A percentile compares a stretch with the other conserved stretches of the same genome.
Evolutionary conservation across 179 eudicot species (phyloP).

Genomic region (Silene noctiflora): DNA sequence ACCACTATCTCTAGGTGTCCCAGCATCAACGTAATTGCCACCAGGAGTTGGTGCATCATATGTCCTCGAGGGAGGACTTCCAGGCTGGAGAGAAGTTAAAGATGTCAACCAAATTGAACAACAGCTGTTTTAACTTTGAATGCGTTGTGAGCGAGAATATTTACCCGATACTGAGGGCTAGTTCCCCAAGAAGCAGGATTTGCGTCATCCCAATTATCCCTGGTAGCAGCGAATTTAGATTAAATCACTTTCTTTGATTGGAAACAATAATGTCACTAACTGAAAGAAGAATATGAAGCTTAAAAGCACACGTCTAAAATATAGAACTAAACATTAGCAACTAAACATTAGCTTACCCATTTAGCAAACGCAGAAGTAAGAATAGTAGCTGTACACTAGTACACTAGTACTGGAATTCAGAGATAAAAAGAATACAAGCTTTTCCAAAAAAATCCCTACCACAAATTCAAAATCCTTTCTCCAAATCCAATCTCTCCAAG

Average conservation of each 20-base stretch:
- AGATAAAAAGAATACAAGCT: too few relatives aligned
- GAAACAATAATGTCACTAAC: background rate
- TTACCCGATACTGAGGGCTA: constrained; percentile 90
- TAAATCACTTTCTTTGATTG: constrained; percentile 1
- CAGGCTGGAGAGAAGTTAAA: constrained; percentile 49
- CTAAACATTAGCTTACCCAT: background rate
- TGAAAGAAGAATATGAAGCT: background rate
- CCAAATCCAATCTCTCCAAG: background rate
- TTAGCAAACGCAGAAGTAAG: background rate
- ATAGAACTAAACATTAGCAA: background rate
- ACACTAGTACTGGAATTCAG: background rate
- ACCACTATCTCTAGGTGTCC: constrained; percentile 81
- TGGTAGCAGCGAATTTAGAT: constrained; percentile 21
- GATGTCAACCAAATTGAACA: constrained; percentile 11
- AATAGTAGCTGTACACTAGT: background rate
- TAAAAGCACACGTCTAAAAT: background rate
- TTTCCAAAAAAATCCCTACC: too few relatives aligned
- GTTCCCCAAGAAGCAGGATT: constrained; percentile 96
- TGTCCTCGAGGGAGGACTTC: constrained; percentile 83
- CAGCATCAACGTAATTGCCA: constrained; percentile 73
- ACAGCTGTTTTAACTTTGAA: background rate
- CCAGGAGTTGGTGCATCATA: constrained; percentile 98
- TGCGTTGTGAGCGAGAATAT: constrained; percentile 8
- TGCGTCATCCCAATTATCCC: constrained; percentile 97
- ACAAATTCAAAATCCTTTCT: too few relatives aligned